phyloP scores from a whole-genome alignment of 2,329 filamentous ascomycete genomes.

The Colletotrichum higginsianum region DNA sequence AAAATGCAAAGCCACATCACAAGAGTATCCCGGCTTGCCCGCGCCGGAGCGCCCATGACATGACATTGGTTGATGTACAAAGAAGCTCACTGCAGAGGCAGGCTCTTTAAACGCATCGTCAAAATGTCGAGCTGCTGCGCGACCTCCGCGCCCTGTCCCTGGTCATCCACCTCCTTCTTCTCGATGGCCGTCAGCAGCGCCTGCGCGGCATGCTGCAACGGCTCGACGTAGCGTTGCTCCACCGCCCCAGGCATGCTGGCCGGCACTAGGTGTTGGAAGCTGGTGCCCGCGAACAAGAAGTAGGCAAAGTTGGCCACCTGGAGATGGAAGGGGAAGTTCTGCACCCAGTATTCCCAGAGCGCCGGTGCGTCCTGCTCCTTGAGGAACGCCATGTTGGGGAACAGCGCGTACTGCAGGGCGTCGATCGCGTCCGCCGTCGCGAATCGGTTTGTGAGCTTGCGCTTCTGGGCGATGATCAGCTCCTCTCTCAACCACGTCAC shows the following conservation, averaged over 20 bases:
- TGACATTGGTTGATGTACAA: conserved; percentile 20
- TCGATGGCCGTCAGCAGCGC: conserved; percentile 51
- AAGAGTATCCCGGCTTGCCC: conserved; percentile 29
- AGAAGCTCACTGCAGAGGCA: conserved; percentile 56
- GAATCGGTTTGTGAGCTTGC: conserved; percentile 57
- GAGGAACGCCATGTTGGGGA: conserved; percentile 69
- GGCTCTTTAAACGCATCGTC: conserved; percentile 58
- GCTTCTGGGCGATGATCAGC: conserved; percentile 62
- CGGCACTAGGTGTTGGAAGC: conserved; percentile 65
- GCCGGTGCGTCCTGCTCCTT: conserved; percentile 58
- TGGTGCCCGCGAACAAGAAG: conserved; percentile 65
- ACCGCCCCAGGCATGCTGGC: conserved; percentile 70
- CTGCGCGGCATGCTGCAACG: conserved; percentile 62
- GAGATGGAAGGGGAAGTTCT: conserved; percentile 68
- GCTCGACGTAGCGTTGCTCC: conserved; percentile 71
- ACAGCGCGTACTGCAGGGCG: conserved; percentile 73
- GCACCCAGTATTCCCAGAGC: conserved; percentile 64
- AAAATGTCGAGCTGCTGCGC: conserved; percentile 59
- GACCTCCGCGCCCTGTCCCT: conserved; percentile 47
- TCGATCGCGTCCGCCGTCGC: conserved; percentile 69
- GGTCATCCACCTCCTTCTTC: conserved; percentile 51
- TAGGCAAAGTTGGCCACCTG: conserved; percentile 74
- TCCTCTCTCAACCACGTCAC: conserved; percentile 77
- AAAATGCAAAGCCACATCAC: conserved; percentile 32
- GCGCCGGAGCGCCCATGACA: conserved; percentile 26